A percentile compares a stretch with the other conserved stretches of the same genome.
Conservation (phyloP, 1,284 basidiomycete genomes). For the Ustilago loliicola region DNA sequence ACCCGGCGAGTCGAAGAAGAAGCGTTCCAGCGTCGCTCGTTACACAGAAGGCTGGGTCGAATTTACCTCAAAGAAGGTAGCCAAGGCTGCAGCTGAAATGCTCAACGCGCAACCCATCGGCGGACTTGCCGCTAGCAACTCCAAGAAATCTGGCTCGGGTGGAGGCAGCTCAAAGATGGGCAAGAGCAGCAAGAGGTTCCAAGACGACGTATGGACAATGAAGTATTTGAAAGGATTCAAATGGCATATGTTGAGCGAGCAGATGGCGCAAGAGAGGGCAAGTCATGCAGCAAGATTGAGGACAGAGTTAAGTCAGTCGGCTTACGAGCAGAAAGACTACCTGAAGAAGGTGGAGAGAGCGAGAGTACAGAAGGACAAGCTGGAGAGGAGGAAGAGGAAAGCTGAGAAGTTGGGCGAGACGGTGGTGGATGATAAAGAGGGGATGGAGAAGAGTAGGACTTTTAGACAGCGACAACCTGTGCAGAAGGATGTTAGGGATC, state of each 20-base stretch:
- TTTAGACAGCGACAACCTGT: conserved; percentile 65
- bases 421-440: conserved; percentile 31
- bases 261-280: conserved; percentile 95
- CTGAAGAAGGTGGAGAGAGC: conserved; percentile 94
- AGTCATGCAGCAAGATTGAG: conserved; percentile 88
- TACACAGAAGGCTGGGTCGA: conserved; percentile 99
- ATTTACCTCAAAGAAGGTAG: conserved; percentile 92
- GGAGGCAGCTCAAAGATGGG: conserved; percentile 56
- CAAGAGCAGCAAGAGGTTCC: conserved; percentile 74
- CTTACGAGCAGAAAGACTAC: conserved; percentile 91
- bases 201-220: conserved; percentile 99
- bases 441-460: conserved; percentile 47
- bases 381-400: conserved; percentile 74
- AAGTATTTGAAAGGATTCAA: conserved; percentile 98
- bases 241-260: conserved; percentile 98
- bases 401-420: conserved; percentile 24
- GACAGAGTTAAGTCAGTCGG: conserved; percentile 90
- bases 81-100: conserved; percentile 90
- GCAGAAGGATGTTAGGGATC: conserved; percentile 64
- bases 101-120: conserved; percentile 94
- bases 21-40: conserved; percentile 74
- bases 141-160: conserved; percentile 51
- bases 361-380: conserved; percentile 87
- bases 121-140: conserved; percentile 46
- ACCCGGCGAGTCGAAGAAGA: conserved; percentile 40